Base-by-base conservation (phyloP, 108 stramenopile species). In the Aurantiochytrium sp. region DNA sequence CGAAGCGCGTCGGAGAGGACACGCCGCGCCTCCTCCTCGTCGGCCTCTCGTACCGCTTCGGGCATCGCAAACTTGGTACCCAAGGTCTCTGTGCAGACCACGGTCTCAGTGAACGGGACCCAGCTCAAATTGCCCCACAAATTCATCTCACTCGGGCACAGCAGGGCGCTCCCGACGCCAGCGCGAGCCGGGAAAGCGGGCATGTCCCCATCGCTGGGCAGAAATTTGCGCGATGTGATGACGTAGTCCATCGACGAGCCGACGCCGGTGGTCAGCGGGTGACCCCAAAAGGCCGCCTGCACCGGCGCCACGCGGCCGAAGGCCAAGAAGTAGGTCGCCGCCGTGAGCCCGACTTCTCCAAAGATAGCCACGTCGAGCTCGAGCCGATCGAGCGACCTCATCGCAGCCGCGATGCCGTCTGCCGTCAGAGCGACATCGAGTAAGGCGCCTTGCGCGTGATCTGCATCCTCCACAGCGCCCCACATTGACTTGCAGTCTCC, bases 321-420 rank as follows among this genome's bases (percentile, higher is more conserved):
- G 6, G 73, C 12, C 73, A 81, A 81, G 32, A 81, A 81, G 73
- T 81, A 81, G 12, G 73, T 81, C 27, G 45, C 42, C n/a, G 30
- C n/a, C 1, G n/a, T 48, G 24, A 81, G 39, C n/a, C 73, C 73
- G 24, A 81, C 3, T 42, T 81, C 73, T 6, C 73, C 73, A 81
- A 81, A 81, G 42, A 81, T 48, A 12, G 45, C 42, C 73, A 48
- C 73, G 3, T 81, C 73, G 21, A 81, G 39, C 19, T 81, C 73
- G 34, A 65, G 59, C 32, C 19, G 15, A 30, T 30, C 59, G 1
- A 65, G 34, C 1, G 22, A 8, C 24, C 24, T 6, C 59, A 65
- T 65, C 32, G 32, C 59, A 34, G 27, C 32, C 59, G 8, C 10
- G 8, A 65, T 27, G 34, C 59, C 59, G 0, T 65, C 24, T 65